Evolutionary conservation across 306 rosid species (phyloP).

Genomic region (Cicer chorassanicum): DNA sequence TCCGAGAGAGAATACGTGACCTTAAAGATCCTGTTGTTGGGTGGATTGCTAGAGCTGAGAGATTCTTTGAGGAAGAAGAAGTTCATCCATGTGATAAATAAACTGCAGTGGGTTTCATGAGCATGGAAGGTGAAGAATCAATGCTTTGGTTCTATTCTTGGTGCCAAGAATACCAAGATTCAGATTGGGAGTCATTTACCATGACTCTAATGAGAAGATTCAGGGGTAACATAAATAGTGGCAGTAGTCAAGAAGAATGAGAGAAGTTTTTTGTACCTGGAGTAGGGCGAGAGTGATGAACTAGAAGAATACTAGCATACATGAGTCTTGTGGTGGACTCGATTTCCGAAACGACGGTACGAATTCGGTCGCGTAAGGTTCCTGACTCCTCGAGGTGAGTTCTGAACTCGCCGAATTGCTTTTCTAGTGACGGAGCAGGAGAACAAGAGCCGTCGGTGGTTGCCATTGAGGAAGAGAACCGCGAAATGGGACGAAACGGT

Average conservation of each 20-base stretch:
- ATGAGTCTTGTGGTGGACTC: conserved; percentile 78
- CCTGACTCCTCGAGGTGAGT: conserved; percentile 76
- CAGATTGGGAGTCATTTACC: too few species aligned
- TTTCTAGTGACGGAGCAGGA: conserved; percentile 56
- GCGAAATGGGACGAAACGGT: conserved; percentile 36
- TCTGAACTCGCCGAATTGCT: conserved; percentile 78
- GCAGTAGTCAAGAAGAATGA: background rate
- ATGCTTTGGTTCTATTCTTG: too few species aligned
- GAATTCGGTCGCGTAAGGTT: conserved; percentile 74
- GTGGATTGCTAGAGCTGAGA: too few species aligned
- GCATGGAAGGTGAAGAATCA: too few species aligned
- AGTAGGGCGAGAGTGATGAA: conserved; percentile 84
- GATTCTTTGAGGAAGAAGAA: too few species aligned
- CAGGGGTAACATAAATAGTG: too few species aligned
- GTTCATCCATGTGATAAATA: too few species aligned
- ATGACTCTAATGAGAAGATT: too few species aligned
- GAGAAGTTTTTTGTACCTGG: conserved; percentile 56
- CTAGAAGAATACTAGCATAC: conserved; percentile 75
- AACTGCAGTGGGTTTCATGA: too few species aligned
- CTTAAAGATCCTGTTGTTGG: too few species aligned
- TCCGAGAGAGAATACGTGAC: too few species aligned
- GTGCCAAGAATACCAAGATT: too few species aligned
- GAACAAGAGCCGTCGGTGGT: conserved; percentile 45
- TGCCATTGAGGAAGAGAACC: conserved; percentile 58
- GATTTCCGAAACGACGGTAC: conserved; percentile 72